Conservation (phyloP, 73 alveolate genomes). For the Effrenium voratum region DNA sequence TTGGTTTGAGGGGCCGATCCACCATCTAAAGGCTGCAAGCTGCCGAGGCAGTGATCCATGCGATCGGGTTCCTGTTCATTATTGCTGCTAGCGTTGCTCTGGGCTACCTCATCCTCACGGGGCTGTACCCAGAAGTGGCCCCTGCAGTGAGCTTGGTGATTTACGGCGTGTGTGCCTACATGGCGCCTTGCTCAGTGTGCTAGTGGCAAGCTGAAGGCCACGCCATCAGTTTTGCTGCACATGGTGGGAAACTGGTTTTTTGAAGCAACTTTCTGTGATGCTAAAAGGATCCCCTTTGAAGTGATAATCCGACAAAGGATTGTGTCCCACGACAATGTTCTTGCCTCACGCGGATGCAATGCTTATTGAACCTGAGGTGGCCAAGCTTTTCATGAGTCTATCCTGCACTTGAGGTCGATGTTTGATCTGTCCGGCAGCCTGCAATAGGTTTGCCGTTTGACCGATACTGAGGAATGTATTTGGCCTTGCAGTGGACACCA, state of each 20-base stretch:
- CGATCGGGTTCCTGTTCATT: constrained; percentile 80
- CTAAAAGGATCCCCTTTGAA: no score
- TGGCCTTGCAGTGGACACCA: constrained; percentile 93
- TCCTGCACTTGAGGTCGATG: neutral
- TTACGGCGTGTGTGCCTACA: constrained; percentile 63
- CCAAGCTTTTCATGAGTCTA: constrained; percentile 62
- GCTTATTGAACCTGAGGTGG: constrained; percentile 55
- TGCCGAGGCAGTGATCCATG: constrained; percentile 60
- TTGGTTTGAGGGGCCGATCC: no score
- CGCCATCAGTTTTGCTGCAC: no score
- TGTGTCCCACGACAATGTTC: no score
- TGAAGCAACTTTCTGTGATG: no score
- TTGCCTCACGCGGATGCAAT: no score
- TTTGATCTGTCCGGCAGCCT: neutral
- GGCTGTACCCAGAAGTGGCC: constrained; percentile 85
- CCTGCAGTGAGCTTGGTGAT: constrained; percentile 61
- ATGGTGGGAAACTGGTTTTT: no score
- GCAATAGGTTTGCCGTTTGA: neutral
- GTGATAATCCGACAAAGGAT: no score
- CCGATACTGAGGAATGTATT: constrained; percentile 43
- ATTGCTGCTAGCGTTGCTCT: constrained; percentile 62
- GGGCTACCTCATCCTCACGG: constrained; percentile 85
- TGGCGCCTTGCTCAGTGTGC: constrained; percentile 29
- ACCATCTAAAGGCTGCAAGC: no score
- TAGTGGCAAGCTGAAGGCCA: no score